These are phyloP conservation scores for Hanseniaspora occidentalis DNA, from an alignment of 805 yeast species.

Conservation along the genomic window DNA sequence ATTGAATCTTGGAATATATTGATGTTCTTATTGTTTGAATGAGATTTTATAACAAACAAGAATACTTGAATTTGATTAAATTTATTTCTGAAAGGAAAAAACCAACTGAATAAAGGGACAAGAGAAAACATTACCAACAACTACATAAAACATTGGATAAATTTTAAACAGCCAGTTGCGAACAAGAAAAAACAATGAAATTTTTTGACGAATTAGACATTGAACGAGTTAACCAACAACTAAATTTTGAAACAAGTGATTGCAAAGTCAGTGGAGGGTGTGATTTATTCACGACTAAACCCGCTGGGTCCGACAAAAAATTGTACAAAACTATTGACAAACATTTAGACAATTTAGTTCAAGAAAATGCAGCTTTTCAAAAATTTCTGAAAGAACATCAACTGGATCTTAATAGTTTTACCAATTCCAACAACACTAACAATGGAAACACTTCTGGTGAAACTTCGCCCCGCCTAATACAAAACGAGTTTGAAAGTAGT, in stretches of 20 bases:
- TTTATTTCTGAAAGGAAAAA: too few relatives aligned
- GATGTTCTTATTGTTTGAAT: too few relatives aligned
- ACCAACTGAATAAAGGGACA: too few relatives aligned
- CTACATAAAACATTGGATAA: neutral
- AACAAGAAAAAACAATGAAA: constrained; percentile 25
- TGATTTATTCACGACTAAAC: constrained; percentile 88
- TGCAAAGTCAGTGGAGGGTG: constrained; percentile 77
- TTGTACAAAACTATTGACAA: constrained; percentile 78
- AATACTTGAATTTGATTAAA: too few relatives aligned
- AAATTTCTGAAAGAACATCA: constrained; percentile 20
- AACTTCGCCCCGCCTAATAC: neutral
- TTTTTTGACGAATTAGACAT: constrained; percentile 88
- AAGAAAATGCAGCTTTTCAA: constrained; percentile 25
- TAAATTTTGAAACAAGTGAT: constrained; percentile 66
- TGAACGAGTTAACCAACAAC: constrained; percentile 79
- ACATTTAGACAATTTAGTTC: constrained; percentile 46
- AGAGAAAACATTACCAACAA: too few relatives aligned
- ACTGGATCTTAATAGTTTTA: neutral
- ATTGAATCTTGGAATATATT: too few relatives aligned
- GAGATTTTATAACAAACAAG: too few relatives aligned
- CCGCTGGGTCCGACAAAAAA: constrained; percentile 81
- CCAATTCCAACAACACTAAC: constrained; percentile 4
- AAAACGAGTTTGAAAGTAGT: constrained; percentile 1
- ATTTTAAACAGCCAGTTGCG: neutral
- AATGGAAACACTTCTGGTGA: constrained; percentile 8